Evolutionary conservation across 106 monocot genomes (phyloP).

Genomic region (Allium sativum): DNA sequence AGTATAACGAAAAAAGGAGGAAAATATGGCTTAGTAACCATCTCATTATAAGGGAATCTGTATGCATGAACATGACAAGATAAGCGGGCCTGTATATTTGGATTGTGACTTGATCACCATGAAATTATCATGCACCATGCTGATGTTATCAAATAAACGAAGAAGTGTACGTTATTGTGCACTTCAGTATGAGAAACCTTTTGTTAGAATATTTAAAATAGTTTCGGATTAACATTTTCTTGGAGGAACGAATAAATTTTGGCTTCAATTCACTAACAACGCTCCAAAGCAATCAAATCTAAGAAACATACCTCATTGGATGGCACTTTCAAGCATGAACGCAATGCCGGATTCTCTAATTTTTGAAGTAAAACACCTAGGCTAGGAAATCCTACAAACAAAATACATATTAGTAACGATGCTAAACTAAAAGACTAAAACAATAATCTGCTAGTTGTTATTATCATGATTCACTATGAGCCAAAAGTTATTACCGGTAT

Average conservation of each 20-base stretch:
- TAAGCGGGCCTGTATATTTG: too few species aligned
- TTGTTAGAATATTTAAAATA: too few species aligned
- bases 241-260: too few species aligned
- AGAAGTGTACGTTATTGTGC: too few species aligned
- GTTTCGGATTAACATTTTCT: too few species aligned
- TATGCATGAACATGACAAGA: too few species aligned
- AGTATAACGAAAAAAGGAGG: constrained; percentile 12
- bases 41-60: not conserved
- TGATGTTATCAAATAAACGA: too few species aligned
- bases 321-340: constrained; percentile 71
- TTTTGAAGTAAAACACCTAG: constrained; percentile 96
- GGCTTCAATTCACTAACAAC: not conserved
- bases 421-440: not conserved
- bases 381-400: constrained; percentile 71
- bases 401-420: not conserved
- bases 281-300: not conserved
- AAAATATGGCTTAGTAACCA: not conserved
- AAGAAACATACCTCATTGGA: constrained; percentile 74
- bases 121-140: too few species aligned
- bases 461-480: not conserved
- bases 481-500: constrained; percentile 53
- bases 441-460: too few species aligned
- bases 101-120: too few species aligned
- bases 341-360: constrained; percentile 87
- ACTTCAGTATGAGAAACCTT: too few species aligned